These are phyloP conservation scores for Arxiozyma telluris DNA, from an alignment of 1,139 yeast species.

Conservation along the genomic window DNA sequence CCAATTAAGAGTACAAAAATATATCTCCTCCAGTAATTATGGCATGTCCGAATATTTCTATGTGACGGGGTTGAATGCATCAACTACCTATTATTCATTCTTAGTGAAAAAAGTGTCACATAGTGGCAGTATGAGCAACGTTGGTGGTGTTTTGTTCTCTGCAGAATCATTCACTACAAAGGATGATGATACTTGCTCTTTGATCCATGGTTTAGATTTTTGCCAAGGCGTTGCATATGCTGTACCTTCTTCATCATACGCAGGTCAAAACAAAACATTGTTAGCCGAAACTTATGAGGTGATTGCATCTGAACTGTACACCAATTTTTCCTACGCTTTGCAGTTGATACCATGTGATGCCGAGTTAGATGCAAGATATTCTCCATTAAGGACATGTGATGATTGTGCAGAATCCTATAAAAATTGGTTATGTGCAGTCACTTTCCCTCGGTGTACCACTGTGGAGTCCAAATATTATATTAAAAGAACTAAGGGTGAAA, in stretches of 20 bases:
- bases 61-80: conserved; percentile 50
- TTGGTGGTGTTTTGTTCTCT: conserved; percentile 61
- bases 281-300: conserved; percentile 50
- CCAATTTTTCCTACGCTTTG: conserved; percentile 65
- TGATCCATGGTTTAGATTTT: conserved; percentile 65
- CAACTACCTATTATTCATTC: conserved; percentile 59
- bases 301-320: conserved; percentile 47
- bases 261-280: conserved; percentile 18
- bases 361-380: conserved; percentile 55
- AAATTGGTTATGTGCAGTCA: conserved; percentile 83
- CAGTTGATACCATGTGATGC: conserved; percentile 75
- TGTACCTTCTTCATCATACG: conserved; percentile 52
- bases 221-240: conserved; percentile 80
- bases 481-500: conserved; percentile 40
- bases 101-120: conserved; percentile 38
- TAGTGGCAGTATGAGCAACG: conserved; percentile 34
- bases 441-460: conserved; percentile 81
- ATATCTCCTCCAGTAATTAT: conserved; percentile 39
- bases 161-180: conserved; percentile 57
- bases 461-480: conserved; percentile 40
- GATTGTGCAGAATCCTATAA: conserved; percentile 68
- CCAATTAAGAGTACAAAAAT: conserved; percentile 25
- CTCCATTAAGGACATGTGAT: conserved; percentile 63
- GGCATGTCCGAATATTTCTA: conserved; percentile 52
- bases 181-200: conserved; percentile 50